These are phyloP conservation scores for Bremia lactucae DNA, from an alignment of 352 stramenopile genomes.

Conservation along the genomic window DNA sequence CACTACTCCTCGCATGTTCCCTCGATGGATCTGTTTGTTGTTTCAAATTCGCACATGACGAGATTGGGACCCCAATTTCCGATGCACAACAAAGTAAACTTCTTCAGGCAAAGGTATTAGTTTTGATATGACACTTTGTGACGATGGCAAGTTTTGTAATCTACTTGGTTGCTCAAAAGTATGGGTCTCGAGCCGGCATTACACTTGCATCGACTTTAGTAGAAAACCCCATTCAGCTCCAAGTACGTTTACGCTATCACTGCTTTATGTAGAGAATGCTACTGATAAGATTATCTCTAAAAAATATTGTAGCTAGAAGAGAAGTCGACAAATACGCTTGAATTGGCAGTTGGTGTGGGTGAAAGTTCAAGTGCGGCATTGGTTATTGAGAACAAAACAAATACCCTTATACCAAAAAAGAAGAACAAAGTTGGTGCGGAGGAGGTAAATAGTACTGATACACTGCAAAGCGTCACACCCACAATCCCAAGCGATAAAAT, in stretches of 20 bases:
- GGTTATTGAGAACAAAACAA: constrained; percentile 13
- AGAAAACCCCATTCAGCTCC: constrained; percentile 71
- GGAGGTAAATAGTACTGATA: background rate
- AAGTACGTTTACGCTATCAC: constrained; percentile 20
- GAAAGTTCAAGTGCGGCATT: constrained; percentile 1
- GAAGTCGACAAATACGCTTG: constrained; percentile 24
- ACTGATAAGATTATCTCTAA: background rate
- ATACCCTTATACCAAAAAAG: constrained; percentile 60
- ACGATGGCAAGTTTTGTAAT: too few relatives aligned
- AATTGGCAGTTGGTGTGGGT: constrained; percentile 3
- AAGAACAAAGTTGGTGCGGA: constrained; percentile 22
- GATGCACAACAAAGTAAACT: constrained; percentile 69
- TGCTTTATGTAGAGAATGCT: constrained; percentile 5
- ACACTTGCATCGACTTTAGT: constrained; percentile 70
- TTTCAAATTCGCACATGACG: constrained; percentile 56
- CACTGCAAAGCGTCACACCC: constrained; percentile 10
- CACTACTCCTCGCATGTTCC: constrained; percentile 57
- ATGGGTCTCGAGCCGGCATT: constrained; percentile 68
- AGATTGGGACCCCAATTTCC: constrained; percentile 63
- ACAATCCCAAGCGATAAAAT: constrained; percentile 54
- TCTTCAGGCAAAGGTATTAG: constrained; percentile 56
- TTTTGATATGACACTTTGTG: too few relatives aligned
- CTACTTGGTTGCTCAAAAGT: constrained; percentile 27
- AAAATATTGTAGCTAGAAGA: constrained; percentile 51
- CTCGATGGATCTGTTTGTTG: constrained; percentile 79